These are phyloP conservation scores for Aspergillus vadensis DNA, from an alignment of 2,329 filamentous ascomycete genomes.

Conservation along the genomic window DNA sequence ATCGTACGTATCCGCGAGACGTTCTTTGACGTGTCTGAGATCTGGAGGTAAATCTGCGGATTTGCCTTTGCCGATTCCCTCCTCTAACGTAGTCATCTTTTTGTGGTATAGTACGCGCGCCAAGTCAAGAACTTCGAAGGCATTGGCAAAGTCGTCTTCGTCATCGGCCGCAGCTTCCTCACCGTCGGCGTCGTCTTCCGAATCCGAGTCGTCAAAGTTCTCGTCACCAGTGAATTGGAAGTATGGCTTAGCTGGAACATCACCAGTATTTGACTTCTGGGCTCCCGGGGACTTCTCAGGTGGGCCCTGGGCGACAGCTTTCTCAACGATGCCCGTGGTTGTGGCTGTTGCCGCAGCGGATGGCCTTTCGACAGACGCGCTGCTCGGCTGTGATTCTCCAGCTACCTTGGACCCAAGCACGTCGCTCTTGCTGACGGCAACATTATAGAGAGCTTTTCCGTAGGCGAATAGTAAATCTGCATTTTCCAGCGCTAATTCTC, in stretches of 20 bases:
- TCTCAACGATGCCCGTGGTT: constrained; percentile 28
- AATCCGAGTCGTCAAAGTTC: constrained; percentile 81
- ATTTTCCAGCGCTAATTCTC: constrained; percentile 86
- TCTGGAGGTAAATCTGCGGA: constrained; percentile 43
- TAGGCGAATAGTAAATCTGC: constrained; percentile 94
- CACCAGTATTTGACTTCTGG: constrained; percentile 19
- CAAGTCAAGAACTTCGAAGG: constrained; percentile 65
- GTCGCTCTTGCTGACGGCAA: constrained; percentile 91
- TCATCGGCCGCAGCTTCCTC: constrained; percentile 59
- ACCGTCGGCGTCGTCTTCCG: constrained; percentile 49
- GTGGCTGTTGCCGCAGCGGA: constrained; percentile 21
- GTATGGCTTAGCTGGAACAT: constrained; percentile 58
- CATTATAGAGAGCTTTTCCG: constrained; percentile 88
- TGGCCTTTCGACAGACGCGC: constrained; percentile 44
- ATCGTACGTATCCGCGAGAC: constrained; percentile 89
- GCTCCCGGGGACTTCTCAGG: constrained; percentile 18
- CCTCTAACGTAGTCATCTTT: constrained; percentile 55
- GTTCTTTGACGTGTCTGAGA: constrained; percentile 71
- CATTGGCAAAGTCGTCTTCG: constrained; percentile 65
- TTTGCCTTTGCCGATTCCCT: constrained; percentile 53
- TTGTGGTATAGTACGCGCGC: constrained; percentile 61
- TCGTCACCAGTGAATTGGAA: constrained; percentile 96
- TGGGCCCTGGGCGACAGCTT: constrained; percentile 28
- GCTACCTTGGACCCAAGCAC: constrained; percentile 82
- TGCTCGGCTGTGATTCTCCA: constrained; percentile 57